Conservation (phyloP, 495 filamentous ascomycete genomes). For the Penicillium dipodomyicola region DNA sequence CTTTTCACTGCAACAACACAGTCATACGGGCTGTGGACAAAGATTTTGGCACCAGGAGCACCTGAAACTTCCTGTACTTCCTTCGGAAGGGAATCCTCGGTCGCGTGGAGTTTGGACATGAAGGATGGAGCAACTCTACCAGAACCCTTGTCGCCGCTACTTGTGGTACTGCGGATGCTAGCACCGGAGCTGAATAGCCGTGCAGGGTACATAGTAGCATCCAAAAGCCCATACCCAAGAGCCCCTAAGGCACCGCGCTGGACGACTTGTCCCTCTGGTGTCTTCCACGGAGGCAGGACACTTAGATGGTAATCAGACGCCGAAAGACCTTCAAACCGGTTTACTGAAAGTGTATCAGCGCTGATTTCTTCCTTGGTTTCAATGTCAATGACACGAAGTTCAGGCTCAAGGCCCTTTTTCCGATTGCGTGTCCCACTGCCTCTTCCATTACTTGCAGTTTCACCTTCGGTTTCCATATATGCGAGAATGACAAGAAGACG, state of each 20-base stretch:
- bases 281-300: constrained; percentile 71
- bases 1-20: constrained; percentile 83
- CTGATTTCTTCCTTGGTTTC: constrained; percentile 75
- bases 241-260: constrained; percentile 68
- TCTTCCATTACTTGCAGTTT: constrained; percentile 35
- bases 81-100: constrained; percentile 35
- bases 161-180: constrained; percentile 72
- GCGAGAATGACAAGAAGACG: constrained; percentile 86
- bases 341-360: constrained; percentile 77
- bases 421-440: constrained; percentile 57
- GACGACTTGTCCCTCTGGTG: constrained; percentile 51
- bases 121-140: constrained; percentile 44
- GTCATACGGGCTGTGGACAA: constrained; percentile 94
- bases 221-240: constrained; percentile 64
- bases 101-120: constrained; percentile 34
- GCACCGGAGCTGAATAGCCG: constrained; percentile 83
- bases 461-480: constrained; percentile 72
- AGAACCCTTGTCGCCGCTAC: constrained; percentile 54
- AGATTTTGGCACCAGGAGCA: constrained; percentile 81
- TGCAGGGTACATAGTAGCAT: constrained; percentile 79
- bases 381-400: constrained; percentile 86
- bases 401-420: constrained; percentile 75
- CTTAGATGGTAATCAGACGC: constrained; percentile 90
- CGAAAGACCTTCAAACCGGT: constrained; percentile 80
- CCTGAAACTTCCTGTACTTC: constrained; percentile 45